A percentile compares a stretch with the other conserved stretches of the same genome.
Conservation (phyloP, 2,329 filamentous ascomycete species). For the Diaporthe citri region DNA sequence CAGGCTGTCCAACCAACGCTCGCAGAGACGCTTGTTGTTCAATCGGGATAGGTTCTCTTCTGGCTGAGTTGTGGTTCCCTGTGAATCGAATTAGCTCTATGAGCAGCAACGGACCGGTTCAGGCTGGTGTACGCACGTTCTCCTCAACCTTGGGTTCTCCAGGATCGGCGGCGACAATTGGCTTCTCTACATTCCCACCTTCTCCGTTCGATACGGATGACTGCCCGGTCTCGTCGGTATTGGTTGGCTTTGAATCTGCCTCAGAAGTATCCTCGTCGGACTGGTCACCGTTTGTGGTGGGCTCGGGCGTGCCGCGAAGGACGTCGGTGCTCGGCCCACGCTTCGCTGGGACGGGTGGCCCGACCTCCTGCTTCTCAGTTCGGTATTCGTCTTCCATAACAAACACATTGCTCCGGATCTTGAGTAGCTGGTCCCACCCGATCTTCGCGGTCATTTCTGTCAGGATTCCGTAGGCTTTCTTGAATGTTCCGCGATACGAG, state of each 20-base stretch:
- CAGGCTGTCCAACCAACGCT: slow-evolving; percentile 97
- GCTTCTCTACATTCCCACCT: slow-evolving; percentile 75
- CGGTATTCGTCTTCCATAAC: slow-evolving; percentile 99
- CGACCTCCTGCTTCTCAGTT: slow-evolving; percentile 80
- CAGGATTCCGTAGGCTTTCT: slow-evolving; percentile 92
- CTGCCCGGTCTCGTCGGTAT: slow-evolving; percentile 45
- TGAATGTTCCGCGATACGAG: slow-evolving; percentile 93
- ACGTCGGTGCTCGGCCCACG: slow-evolving; percentile 85
- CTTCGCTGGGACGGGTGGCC: slow-evolving; percentile 61
- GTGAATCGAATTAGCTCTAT: slow-evolving; percentile 44
- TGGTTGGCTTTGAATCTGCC: slow-evolving; percentile 42
- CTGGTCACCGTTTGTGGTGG: slow-evolving; percentile 62
- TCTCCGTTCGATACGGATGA: slow-evolving; percentile 53
- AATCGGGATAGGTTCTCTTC: slow-evolving; percentile 88
- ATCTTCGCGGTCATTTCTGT: slow-evolving; percentile 98
- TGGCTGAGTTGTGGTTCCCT: slow-evolving; percentile 67
- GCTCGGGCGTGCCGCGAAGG: slow-evolving; percentile 77
- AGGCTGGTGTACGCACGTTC: slow-evolving; percentile 63
- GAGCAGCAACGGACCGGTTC: slow-evolving; percentile 40
- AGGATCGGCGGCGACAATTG: slow-evolving; percentile 81
- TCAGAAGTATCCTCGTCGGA: slow-evolving; percentile 48
- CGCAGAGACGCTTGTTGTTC: slow-evolving; percentile 96
- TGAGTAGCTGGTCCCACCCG: slow-evolving; percentile 96
- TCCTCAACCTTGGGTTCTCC: slow-evolving; percentile 84
- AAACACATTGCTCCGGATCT: slow-evolving; percentile 95